Evolutionary conservation across 1,284 basidiomycete genomes (phyloP), one percentile per base, ranked within the genome.

Genomic region (Apiotrichum siamense): DNA sequence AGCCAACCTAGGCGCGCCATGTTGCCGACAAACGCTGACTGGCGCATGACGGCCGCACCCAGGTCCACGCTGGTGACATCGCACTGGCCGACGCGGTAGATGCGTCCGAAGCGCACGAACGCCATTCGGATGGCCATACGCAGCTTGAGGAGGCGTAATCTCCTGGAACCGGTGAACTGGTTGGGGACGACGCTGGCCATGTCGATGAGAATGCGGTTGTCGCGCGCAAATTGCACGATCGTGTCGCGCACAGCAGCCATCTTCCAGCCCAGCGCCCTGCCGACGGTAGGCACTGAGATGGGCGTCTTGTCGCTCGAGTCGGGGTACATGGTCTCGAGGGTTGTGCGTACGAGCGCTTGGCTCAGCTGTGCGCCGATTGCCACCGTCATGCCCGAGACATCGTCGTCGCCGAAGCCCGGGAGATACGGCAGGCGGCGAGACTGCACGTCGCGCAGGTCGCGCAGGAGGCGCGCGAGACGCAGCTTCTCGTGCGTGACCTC

Each of bases 361-460:
- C 18, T 32, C 29, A 41, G 29, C 4, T 18, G 12, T 2, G 6
- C 18, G 7, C 36, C 35, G 36, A 15, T 13, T 4, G 2, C 20
- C 10, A 9, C 11, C n/a, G 21, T 25, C 7, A 29, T 20, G 25
- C 18, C 9, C 10, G 35, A 3, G 37, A 10, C 5, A n/a, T 18
- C 11, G 31, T 33, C 27, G 29, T 37, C 9, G 3, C 45, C 51
- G 12, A 57, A 18, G 1, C 51, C 51, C 3, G 55, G 45, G 5
- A 57, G 43, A 21, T 20, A 40, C 3, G 10, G 3, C 7, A 23
- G 17, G 25, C 21, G 27, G 23, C 32, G 25, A 13, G 7, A n/a
- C 18, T 40, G 27, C 12, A 52, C 31, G 10, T 32, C 29, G 12
- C 84, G 75, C 39, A 93, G 76, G 61, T 87, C 82, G 48, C 78